Evolutionary conservation across 164 flowering plant genomes (phyloP), one percentile per base, ranked within the genome.

Genomic region (Annona squamosa): DNA sequence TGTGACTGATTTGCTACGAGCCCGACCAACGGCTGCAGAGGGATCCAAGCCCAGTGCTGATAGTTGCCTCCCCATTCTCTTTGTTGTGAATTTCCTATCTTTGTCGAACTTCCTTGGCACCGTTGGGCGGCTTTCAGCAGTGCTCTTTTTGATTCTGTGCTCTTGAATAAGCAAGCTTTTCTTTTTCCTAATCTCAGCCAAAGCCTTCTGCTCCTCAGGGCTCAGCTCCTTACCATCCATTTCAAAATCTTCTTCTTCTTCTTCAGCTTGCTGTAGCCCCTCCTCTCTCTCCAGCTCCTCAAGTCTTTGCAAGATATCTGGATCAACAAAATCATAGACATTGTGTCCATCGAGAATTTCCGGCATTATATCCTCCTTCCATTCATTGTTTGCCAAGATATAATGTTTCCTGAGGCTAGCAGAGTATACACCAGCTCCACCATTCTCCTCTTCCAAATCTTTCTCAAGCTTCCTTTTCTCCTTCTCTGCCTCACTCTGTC

Each of bases 311-410:
- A 88, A 63, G 72, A 89, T 88, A 82, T 91, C 98, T 56, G 91
- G 85, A 75, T 90, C 96, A 63, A 89, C 73, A 61, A 90, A 93
- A 79, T 93, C 98, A 75, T 76, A 83, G 2, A 93, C 91, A 72
- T 90, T 93, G 80, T 91, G 97, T 19, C 98, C 97, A 77, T 93
- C 93, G n/a, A 91, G 81, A 81, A 93, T 89, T 80, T 93, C 98
- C 7, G 98, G 91, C 84, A 90, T 83, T 6, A 86, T 72, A 81
- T 91, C 94, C 46, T 90, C 90, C 77, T 90, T 93, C 98, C 97
- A 91, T 71, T 88, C 96, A 45, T 89, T 91, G 77, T 88, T 46
- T 4, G 86, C 87, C 56, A 93, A 80, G 52, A 93, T 80, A 68
- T 93, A 90, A 74, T 87, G 82, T 85, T 89, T 91, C 83, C 65